Evolutionary conservation across 441 rosid species (phyloP), one percentile per base, ranked within the genome.

Genomic region (Pelargonium fulgidum): DNA sequence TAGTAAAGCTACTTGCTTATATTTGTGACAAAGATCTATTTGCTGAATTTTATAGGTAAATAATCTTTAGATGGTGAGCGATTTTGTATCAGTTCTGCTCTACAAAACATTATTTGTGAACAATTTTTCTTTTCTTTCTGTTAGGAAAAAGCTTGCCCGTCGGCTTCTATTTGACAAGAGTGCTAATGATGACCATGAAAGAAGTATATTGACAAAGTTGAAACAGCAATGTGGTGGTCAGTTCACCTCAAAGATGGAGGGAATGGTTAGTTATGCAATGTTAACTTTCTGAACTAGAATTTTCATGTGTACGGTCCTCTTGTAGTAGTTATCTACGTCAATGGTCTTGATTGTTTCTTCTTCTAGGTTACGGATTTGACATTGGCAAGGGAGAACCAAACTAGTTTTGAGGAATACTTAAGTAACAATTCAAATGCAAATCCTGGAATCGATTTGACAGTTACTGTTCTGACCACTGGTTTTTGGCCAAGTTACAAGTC

Each of bases 401-500:
- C 81, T 59, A 80, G 64, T 73, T 95, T 92, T 67, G 97, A 95
- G 77, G 90, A 86, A 48, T 88, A 90, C 95, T 90, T 48, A 69
- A 70, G n/a, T 66, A 81, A 72, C 41, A 88, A 88, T 72, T 79
- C 93, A 7, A 74, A 76, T 74, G 84, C 84, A 65, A 84, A 81
- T 85, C 95, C 92, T 22, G 98, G 96, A 63, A 86, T 95, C 74
- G 98, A 92, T 72, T 82, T 92, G 71, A 77, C 93, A 0, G 98
- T 95, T 24, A 92, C 92, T 75, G 97, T 95, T 78, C 92, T 95
- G 16, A 95, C 99, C 14, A 89, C 98, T 65, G 96, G 98, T 47
- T 90, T 88, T 76, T 95, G 99, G 99, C 98, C 99, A 42, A 95
- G 93, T 79, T 92, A 95, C 77, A 95, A 92, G 70, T 89, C 99